Conservation (phyloP, 805 yeast genomes). For the Ogataea wickerhamii region DNA sequence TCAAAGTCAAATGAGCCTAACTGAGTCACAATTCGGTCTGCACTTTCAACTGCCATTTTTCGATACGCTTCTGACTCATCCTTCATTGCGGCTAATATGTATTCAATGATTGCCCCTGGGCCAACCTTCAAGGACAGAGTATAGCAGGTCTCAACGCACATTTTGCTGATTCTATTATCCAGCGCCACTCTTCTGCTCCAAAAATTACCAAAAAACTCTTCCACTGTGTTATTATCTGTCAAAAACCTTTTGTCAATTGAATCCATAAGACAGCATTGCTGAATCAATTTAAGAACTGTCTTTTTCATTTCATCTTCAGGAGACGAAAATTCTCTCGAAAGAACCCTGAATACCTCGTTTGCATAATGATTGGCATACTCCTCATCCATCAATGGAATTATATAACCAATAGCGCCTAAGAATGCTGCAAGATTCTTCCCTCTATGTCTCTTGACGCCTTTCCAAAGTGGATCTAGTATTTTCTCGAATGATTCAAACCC, state of each 20-base stretch:
- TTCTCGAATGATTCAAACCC: conserved; percentile 86
- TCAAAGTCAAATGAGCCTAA: conserved; percentile 59
- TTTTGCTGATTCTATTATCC: conserved; percentile 51
- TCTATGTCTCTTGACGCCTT: conserved; percentile 69
- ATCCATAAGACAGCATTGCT: conserved; percentile 59
- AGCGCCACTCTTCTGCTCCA: conserved; percentile 84
- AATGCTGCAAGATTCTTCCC: conserved; percentile 77
- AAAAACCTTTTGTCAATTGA: conserved; percentile 51
- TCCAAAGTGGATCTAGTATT: conserved; percentile 74
- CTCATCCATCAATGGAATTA: conserved; percentile 82
- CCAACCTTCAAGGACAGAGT: conserved; percentile 68
- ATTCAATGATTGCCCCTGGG: conserved; percentile 53
- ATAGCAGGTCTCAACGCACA: conserved; percentile 71
- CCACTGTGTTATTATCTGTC: conserved; percentile 45
- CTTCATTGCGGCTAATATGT: conserved; percentile 55
- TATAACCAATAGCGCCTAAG: conserved; percentile 69
- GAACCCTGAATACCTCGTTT: conserved; percentile 61
- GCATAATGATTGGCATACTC: conserved; percentile 80
- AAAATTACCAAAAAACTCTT: conserved; percentile 62
- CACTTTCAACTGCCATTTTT: conserved; percentile 71
- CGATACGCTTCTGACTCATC: conserved; percentile 83
- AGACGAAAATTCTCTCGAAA: conserved; percentile 68
- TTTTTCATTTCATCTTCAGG: conserved; percentile 87
- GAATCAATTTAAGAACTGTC: conserved; percentile 65
- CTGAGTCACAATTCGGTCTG: conserved; percentile 48